These are phyloP conservation scores for Linaria vulgaris DNA, from an alignment of 257 asterid species.

Conservation along the genomic window DNA sequence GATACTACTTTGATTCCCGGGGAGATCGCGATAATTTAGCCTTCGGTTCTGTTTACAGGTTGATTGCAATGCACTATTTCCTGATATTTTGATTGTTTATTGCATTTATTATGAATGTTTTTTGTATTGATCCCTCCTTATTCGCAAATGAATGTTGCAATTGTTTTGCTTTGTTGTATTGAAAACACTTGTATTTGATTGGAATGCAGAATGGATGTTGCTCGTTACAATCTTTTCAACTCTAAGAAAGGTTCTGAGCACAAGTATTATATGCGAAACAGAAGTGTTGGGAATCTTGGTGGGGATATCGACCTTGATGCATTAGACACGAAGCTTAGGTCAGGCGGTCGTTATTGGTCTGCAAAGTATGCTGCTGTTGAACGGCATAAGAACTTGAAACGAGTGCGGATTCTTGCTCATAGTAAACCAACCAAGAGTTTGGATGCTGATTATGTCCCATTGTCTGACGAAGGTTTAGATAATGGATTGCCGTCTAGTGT, in stretches of 20 bases:
- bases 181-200: slow-evolving; percentile 16
- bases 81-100: slow-evolving; percentile 7
- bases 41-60: slow-evolving; percentile 84
- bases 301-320: slow-evolving; percentile 71
- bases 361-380: slow-evolving; percentile 75
- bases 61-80: background rate
- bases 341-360: slow-evolving; percentile 96
- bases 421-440: slow-evolving; percentile 38
- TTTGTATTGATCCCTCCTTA: background rate
- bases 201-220: slow-evolving; percentile 92
- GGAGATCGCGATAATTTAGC: slow-evolving; percentile 93
- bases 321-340: slow-evolving; percentile 62
- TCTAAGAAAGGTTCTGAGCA: slow-evolving; percentile 44
- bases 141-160: slow-evolving; percentile 1
- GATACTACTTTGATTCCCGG: slow-evolving; percentile 84
- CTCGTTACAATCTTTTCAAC: slow-evolving; percentile 76
- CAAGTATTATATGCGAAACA: slow-evolving; percentile 32
- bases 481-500: slow-evolving; percentile 29
- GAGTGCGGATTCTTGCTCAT: slow-evolving; percentile 54
- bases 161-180: slow-evolving; percentile 20
- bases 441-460: slow-evolving; percentile 56
- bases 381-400: slow-evolving; percentile 85
- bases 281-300: slow-evolving; percentile 40
- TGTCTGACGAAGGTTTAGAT: slow-evolving; percentile 44
- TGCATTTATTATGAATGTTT: slow-evolving; percentile 12